These are phyloP conservation scores for Takakia lepidozioides DNA, from an alignment of 225 moss, liverwort and hornwort genomes.

Conservation along the genomic window DNA sequence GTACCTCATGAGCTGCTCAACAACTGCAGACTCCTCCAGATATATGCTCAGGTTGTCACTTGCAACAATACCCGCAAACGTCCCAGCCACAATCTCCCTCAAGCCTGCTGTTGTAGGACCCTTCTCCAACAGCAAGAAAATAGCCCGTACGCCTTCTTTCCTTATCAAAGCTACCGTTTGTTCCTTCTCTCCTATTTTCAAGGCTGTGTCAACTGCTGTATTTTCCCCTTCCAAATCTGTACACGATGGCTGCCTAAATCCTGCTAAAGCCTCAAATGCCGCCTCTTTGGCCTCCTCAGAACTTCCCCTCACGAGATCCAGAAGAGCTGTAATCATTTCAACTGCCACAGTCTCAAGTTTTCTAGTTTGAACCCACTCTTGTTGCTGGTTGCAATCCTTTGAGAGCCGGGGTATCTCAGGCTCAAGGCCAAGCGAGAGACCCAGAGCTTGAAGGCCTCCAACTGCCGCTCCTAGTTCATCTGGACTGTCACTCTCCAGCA, in stretches of 20 bases:
- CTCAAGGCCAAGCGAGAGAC: constrained; percentile 9
- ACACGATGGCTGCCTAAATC: constrained; percentile 10
- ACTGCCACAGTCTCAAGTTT: constrained; percentile 20
- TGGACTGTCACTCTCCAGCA: constrained; percentile 49
- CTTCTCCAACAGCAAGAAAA: constrained; percentile 26
- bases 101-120: constrained; percentile 23
- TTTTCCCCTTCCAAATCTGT: not conserved
- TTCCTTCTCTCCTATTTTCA: constrained; percentile 9
- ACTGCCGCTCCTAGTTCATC: constrained; percentile 46
- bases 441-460: constrained; percentile 56
- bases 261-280: constrained; percentile 39
- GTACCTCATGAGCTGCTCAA: constrained; percentile 67
- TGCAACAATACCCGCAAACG: constrained; percentile 53
- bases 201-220: not conserved
- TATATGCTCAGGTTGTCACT: constrained; percentile 41
- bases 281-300: constrained; percentile 19
- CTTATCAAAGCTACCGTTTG: constrained; percentile 5
- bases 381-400: constrained; percentile 1
- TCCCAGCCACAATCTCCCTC: constrained; percentile 35
- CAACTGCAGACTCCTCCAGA: constrained; percentile 24
- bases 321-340: constrained; percentile 49
- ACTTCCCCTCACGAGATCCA: constrained; percentile 30
- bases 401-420: not conserved
- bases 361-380: not conserved
- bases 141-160: constrained; percentile 32